Percentiles rank a stretch among this genome's conserved stretches.
These are phyloP conservation scores for Lumnitzera racemosa DNA, from an alignment of 345 rosid genomes.

Conservation along the genomic window DNA sequence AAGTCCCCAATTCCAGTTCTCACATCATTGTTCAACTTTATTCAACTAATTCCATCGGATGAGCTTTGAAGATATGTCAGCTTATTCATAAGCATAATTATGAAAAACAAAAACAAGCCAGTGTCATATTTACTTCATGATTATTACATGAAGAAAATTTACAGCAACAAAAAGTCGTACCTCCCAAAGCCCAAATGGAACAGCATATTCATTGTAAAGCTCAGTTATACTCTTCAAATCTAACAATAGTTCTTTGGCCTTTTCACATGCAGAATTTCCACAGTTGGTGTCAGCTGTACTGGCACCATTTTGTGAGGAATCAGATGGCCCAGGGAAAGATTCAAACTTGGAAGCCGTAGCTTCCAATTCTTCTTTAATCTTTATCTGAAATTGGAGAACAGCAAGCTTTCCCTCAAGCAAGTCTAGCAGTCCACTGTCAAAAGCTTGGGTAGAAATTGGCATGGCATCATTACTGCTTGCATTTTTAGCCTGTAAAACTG, in stretches of 20 bases:
- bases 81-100: not conserved
- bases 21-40: too few species aligned
- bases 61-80: too few species aligned
- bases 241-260: slow-evolving; percentile 79
- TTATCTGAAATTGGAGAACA: slow-evolving; percentile 87
- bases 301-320: slow-evolving; percentile 35
- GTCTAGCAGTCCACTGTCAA: slow-evolving; percentile 80
- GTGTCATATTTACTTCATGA: not conserved
- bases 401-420: slow-evolving; percentile 94
- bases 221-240: slow-evolving; percentile 94
- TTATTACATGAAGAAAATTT: not conserved
- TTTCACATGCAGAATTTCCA: slow-evolving; percentile 56
- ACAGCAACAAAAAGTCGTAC: slow-evolving; percentile 24
- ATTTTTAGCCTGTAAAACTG: slow-evolving; percentile 93
- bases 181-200: slow-evolving; percentile 98
- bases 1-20: too few species aligned
- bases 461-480: slow-evolving; percentile 57
- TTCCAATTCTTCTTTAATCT: slow-evolving; percentile 75
- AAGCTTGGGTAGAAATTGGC: slow-evolving; percentile 40
- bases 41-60: too few species aligned
- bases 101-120: not conserved
- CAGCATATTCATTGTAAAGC: slow-evolving; percentile 93
- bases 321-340: slow-evolving; percentile 41
- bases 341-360: slow-evolving; percentile 56
- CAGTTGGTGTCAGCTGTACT: slow-evolving; percentile 30